Conservation (phyloP, 1,284 basidiomycete genomes). For the Cronartium quercuum region DNA sequence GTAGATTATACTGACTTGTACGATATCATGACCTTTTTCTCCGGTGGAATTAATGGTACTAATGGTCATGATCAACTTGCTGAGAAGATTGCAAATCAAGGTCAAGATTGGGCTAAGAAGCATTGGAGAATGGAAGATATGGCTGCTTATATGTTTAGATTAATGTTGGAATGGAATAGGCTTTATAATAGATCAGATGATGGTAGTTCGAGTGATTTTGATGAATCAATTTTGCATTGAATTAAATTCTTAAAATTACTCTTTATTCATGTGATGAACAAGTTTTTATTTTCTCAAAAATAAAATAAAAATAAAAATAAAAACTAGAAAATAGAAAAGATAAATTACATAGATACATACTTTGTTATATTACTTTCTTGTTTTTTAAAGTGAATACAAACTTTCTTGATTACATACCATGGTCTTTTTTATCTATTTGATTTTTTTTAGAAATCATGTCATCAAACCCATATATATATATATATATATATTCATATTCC, state of each 20-base stretch:
- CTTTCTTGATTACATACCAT: neutral
- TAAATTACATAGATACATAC: neutral
- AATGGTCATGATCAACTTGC: constrained; percentile 57
- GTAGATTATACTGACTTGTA: constrained; percentile 29
- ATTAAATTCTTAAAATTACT: neutral
- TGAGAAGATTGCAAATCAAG: constrained; percentile 57
- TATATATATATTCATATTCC: too few relatives aligned
- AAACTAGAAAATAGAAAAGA: neutral
- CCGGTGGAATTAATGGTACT: constrained; percentile 50
- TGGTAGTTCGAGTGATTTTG: neutral
- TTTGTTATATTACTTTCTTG: neutral
- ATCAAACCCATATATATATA: too few relatives aligned
- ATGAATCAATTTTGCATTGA: neutral
- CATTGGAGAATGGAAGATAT: constrained; percentile 64
- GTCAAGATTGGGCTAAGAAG: constrained; percentile 58
- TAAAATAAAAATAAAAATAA: too few relatives aligned
- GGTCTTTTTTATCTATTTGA: neutral
- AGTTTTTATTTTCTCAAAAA: neutral
- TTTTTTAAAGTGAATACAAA: neutral
- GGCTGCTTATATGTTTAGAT: constrained; percentile 40
- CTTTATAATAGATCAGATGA: constrained; percentile 17
- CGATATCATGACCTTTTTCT: constrained; percentile 32
- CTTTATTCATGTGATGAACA: too few relatives aligned
- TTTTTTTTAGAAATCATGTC: neutral
- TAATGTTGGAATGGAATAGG: constrained; percentile 31